Evolutionary conservation across 176 grass and related monocot species (phyloP), one percentile per base, ranked within the genome.

Genomic region (Carex cristatella): DNA sequence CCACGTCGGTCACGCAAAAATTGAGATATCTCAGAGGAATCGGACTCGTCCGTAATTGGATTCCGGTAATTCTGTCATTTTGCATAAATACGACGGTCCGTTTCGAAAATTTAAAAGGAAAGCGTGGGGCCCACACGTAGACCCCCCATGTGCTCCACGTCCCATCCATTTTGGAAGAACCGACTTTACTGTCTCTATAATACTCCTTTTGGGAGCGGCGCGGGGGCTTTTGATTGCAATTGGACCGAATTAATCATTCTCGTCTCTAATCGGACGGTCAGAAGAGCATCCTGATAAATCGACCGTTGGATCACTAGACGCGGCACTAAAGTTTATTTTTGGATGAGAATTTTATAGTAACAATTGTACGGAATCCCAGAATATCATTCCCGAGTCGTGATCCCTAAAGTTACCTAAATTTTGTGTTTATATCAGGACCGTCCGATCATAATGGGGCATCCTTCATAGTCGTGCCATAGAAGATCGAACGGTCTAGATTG

Each of bases 61-160:
- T 6, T 42, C 0, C 77, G 77, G 62, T 30, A 81, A 37, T 83
- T 48, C 53, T 0, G 86, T 87, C 86, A 35, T 87, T 60, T 7
- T 28, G 12, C 14, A 87, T 16, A 33, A 27, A 84, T 60, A 58
- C 4, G 18, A 83, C 69, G 57, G 35, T 65, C 33, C 30, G 10
- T 37, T 79, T 63, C 54, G 13, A 40, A 58, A 74, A 12, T 27
- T 13, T 14, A 59, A 44, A 76, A 40, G 38, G 5, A 68, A 33
- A 83, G 71, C 1, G 19, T 1, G 33, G 37, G 38, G 2, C 46
- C n/a, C 37, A 62, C 18, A 49, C 2, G 11, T n/a, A 56, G 40
- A 16, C 64, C 8, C 8, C 64, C 78, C 79, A 74, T 75, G 79
- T 82, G 79, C 28, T 37, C 64, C 32, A 42, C 86, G 86, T 87